Conservation (phyloP, 169 alveolate species). For the Cryptosporidium meleagridis region DNA sequence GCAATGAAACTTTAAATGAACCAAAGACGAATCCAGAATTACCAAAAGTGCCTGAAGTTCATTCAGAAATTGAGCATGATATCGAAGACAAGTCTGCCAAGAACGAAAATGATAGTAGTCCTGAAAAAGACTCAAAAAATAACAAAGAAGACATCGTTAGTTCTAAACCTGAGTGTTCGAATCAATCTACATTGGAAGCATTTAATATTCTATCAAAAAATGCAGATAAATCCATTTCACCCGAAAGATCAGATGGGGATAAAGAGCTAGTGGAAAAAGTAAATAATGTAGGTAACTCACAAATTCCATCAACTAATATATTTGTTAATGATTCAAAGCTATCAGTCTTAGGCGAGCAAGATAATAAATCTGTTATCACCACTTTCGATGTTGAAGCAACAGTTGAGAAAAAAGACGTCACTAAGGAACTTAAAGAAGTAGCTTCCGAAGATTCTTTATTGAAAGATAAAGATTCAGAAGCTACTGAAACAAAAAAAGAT, state of each 20-base stretch:
- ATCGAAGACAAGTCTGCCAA: not conserved
- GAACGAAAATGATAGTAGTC: not conserved
- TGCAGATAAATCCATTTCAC: not conserved
- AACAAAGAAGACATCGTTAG: not conserved
- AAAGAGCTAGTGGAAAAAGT: not conserved
- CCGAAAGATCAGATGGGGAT: not conserved
- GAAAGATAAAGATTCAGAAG: constrained; percentile 10
- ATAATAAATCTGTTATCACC: not conserved
- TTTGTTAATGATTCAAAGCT: not conserved
- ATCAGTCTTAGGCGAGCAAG: not conserved
- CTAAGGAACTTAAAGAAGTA: constrained; percentile 28
- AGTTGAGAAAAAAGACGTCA: constrained; percentile 41
- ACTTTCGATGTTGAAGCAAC: not conserved
- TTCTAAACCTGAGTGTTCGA: not conserved
- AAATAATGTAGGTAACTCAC: not conserved
- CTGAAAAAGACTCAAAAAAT: not conserved
- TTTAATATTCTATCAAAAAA: not conserved
- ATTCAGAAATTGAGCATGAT: not conserved
- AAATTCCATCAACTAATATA: not conserved
- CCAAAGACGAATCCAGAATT: constrained; percentile 1
- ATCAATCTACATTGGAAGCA: not conserved
- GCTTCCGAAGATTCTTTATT: not conserved
- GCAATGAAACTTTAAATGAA: constrained; percentile 2
- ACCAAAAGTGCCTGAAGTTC: not conserved
- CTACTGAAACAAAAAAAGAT: not conserved